Evolutionary conservation across 345 rosid genomes (phyloP).

Genomic region (Triadica sebifera): DNA sequence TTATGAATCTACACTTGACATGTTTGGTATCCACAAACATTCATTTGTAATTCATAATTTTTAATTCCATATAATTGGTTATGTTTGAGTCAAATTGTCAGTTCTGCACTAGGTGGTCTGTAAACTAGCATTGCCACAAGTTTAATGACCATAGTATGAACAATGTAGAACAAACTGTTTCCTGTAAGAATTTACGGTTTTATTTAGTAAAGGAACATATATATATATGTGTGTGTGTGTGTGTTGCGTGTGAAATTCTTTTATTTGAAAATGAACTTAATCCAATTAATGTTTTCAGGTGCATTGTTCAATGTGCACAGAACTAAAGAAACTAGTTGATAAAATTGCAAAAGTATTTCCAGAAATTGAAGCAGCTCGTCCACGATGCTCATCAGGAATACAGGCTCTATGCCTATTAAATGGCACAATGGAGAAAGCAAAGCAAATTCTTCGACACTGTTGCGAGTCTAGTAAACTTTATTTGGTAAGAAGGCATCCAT

Average conservation of each 20-base stretch:
- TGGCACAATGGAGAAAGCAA: slow-evolving; percentile 53
- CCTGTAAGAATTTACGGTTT: neutral
- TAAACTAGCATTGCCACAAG: neutral
- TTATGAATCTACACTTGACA: too few species aligned
- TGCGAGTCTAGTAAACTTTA: slow-evolving; percentile 79
- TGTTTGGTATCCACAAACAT: too few species aligned
- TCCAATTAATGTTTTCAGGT: slow-evolving; percentile 49
- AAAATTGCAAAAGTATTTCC: slow-evolving; percentile 50
- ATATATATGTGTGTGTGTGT: too few species aligned
- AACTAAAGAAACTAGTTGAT: slow-evolving; percentile 45
- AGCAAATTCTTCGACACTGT: slow-evolving; percentile 60
- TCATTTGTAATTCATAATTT: too few species aligned
- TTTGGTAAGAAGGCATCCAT: slow-evolving; percentile 46
- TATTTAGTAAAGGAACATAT: neutral
- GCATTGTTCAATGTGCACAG: slow-evolving; percentile 64
- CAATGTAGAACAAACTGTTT: neutral
- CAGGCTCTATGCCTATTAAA: slow-evolving; percentile 51
- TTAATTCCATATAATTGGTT: too few species aligned
- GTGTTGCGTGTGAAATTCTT: neutral
- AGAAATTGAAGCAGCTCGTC: slow-evolving; percentile 73
- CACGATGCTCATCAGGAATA: slow-evolving; percentile 61
- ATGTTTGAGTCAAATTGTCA: too few species aligned
- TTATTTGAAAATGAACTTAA: neutral
- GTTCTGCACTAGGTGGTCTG: neutral
- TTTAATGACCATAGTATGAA: neutral